Conservation (phyloP, 2,329 filamentous ascomycete species). For the Dactylella cylindrospora region DNA sequence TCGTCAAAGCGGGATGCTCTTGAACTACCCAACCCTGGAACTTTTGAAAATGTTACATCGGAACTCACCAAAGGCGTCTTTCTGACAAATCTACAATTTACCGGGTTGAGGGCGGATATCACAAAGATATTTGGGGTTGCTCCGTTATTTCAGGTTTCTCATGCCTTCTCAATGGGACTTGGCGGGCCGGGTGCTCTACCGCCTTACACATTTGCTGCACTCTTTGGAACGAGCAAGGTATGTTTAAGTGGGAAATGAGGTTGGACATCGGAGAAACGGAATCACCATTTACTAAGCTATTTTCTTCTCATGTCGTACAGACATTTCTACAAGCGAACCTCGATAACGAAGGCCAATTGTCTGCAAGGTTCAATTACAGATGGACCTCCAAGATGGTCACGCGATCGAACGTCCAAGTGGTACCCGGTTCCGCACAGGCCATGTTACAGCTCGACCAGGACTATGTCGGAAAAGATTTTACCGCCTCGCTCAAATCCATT, state of each 20-base stretch:
- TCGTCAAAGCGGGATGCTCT: conserved; percentile 82
- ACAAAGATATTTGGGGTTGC: conserved; percentile 94
- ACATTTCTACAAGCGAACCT: conserved; percentile 93
- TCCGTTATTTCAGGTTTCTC: conserved; percentile 94
- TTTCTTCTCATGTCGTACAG: conserved; percentile 56
- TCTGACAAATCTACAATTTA: conserved; percentile 95
- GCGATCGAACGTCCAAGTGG: conserved; percentile 84
- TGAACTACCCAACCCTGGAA: conserved; percentile 87
- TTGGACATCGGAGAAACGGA: conserved; percentile 19
- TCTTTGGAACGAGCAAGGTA: conserved; percentile 93
- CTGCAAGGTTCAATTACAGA: conserved; percentile 88
- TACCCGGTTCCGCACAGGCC: conserved; percentile 70
- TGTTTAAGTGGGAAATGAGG: conserved; percentile 50
- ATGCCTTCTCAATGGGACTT: conserved; percentile 89
- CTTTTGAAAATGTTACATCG: conserved; percentile 81
- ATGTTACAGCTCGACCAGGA: conserved; percentile 95
- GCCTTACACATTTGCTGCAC: conserved; percentile 90
- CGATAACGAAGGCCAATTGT: conserved; percentile 86
- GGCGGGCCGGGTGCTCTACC: conserved; percentile 69
- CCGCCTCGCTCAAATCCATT: conserved; percentile 85
- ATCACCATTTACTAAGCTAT: conserved; percentile 28
- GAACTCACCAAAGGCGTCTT: conserved; percentile 97
- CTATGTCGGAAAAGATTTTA: conserved; percentile 91
- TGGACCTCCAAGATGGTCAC: conserved; percentile 78
- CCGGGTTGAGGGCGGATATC: conserved; percentile 89